phyloP scores from a whole-genome alignment of 179 eudicot genomes.

The Spergularia azorica region DNA sequence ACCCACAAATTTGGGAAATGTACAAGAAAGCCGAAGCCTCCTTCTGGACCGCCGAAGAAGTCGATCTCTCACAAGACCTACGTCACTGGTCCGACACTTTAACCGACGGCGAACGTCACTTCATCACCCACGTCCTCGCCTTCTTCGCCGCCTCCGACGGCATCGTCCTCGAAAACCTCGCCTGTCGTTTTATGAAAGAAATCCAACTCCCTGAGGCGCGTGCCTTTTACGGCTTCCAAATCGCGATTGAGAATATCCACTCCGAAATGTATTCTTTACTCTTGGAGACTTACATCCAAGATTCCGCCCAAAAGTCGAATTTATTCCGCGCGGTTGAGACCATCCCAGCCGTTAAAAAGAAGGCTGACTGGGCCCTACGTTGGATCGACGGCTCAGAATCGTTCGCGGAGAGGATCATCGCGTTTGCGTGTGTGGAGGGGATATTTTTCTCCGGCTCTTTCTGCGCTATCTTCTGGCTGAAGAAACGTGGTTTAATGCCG shows the following conservation, averaged over 20 bases:
- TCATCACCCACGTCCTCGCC: constrained; percentile 74
- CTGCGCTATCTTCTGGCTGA: constrained; percentile 83
- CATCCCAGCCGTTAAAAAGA: constrained; percentile 58
- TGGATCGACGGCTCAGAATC: constrained; percentile 70
- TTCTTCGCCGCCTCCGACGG: constrained; percentile 85
- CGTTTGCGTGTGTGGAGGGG: constrained; percentile 80
- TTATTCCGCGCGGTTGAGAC: constrained; percentile 79
- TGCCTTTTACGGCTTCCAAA: constrained; percentile 80
- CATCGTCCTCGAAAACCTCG: constrained; percentile 76
- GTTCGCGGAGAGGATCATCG: constrained; percentile 68
- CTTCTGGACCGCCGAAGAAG: constrained; percentile 93
- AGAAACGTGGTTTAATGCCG: constrained; percentile 86
- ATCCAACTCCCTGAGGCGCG: constrained; percentile 76
- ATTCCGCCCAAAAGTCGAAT: constrained; percentile 42
- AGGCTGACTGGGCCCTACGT: constrained; percentile 68
- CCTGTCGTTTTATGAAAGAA: constrained; percentile 73
- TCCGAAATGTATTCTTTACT: constrained; percentile 76
- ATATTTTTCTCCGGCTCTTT: constrained; percentile 79
- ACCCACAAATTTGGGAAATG: constrained; percentile 88
- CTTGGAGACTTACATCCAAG: constrained; percentile 70
- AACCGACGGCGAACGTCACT: constrained; percentile 55
- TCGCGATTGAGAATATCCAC: constrained; percentile 81
- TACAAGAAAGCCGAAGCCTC: constrained; percentile 92
- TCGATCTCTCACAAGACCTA: constrained; percentile 57
- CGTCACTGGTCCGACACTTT: constrained; percentile 63